Conservation (phyloP, 495 filamentous ascomycete species). For the Trichoderma orchidacearum region DNA sequence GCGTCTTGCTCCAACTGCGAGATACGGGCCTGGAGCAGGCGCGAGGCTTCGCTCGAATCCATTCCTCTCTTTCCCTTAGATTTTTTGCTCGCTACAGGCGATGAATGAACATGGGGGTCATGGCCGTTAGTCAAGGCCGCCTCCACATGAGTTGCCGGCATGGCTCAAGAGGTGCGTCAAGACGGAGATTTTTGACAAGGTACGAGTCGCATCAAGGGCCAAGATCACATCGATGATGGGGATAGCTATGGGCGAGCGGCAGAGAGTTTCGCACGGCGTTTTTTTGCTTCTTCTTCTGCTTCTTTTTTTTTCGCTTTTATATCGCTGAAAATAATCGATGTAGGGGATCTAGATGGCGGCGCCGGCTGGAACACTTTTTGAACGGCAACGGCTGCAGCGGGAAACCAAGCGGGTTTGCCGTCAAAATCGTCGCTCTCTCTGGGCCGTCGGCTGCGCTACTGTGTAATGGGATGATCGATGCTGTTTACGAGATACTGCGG, state of each 20-base stretch:
- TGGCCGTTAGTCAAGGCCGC: constrained; percentile 19
- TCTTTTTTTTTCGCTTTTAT: too few species aligned
- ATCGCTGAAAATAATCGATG: neutral
- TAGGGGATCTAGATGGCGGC: neutral
- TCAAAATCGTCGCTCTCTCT: neutral
- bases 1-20: constrained; percentile 88
- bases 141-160: constrained; percentile 11
- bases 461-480: neutral
- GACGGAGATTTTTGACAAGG: constrained; percentile 3
- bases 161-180: constrained; percentile 8
- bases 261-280: neutral
- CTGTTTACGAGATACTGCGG: neutral
- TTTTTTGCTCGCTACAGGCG: constrained; percentile 44
- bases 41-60: constrained; percentile 75
- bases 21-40: constrained; percentile 83
- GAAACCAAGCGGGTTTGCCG: neutral
- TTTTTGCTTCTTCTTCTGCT: neutral
- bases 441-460: neutral
- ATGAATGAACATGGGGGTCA: constrained; percentile 11
- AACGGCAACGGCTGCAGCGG: neutral
- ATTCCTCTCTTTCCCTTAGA: constrained; percentile 53
- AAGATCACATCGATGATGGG: neutral
- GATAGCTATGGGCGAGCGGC: neutral
- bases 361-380: neutral
- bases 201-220: neutral